Conservation (phyloP, 169 alveolate species). For the Neospora caninum region DNA sequence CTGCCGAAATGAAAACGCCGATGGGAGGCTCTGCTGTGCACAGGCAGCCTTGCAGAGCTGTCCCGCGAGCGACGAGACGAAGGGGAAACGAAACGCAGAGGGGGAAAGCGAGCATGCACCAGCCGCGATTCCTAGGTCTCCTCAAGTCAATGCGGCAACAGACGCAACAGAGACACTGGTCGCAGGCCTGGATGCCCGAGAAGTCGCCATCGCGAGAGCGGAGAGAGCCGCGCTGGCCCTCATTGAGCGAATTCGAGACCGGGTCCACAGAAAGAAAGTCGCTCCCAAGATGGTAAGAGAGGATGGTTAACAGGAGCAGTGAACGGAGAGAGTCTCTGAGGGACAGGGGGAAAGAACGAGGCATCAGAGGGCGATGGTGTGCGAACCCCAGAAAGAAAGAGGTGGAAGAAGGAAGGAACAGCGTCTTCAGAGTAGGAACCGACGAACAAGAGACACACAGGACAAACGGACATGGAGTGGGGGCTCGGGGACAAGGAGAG, state of each 20-base stretch:
- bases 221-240: conserved; percentile 67
- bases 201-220: conserved; percentile 54
- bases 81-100: neutral
- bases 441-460: no score
- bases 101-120: no score
- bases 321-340: no score
- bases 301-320: no score
- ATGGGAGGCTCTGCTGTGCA: neutral
- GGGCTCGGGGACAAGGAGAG: no score
- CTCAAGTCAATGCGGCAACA: neutral
- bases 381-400: no score
- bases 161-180: neutral
- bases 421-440: no score
- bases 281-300: conserved; percentile 64
- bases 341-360: no score
- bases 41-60: neutral
- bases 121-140: neutral
- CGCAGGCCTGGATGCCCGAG: conserved; percentile 37
- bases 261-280: conserved; percentile 52
- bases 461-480: no score
- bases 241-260: conserved; percentile 56
- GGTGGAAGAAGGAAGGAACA: no score
- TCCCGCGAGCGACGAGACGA: neutral
- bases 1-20: neutral
- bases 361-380: no score